Percentiles rank a stretch among this genome's conserved stretches.
These are phyloP conservation scores for Aspergillus puulaauensis DNA, from an alignment of 2,329 filamentous ascomycete genomes.

Conservation along the genomic window DNA sequence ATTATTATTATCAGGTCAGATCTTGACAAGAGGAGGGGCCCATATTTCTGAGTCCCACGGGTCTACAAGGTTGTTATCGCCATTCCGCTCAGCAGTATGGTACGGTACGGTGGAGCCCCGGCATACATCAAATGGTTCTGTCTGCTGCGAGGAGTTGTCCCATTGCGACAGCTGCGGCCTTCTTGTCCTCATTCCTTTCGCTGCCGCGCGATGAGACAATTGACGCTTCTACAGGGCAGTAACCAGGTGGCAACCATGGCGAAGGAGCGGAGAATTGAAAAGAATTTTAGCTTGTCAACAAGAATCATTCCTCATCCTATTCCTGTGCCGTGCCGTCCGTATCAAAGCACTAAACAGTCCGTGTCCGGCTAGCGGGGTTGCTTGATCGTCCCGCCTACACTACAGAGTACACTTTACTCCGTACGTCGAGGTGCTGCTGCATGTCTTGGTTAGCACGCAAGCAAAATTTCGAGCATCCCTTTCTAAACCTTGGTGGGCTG, in stretches of 20 bases:
- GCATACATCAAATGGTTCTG: conserved; percentile 2
- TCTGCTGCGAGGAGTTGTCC: conserved; percentile 9
- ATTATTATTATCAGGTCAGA: conserved; percentile 17
- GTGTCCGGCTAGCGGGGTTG: conserved; percentile 5
- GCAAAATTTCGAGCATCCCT: not conserved
- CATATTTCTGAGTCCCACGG: conserved; percentile 15
- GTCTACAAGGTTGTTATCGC: conserved; percentile 10
- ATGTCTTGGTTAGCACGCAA: not conserved
- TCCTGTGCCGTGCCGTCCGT: conserved; percentile 12
- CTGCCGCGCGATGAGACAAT: not conserved
- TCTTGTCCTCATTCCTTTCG: not conserved
- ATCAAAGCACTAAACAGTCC: conserved; percentile 8
- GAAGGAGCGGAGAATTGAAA: conserved; percentile 1
- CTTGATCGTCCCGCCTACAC: not conserved
- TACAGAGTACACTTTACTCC: too few species aligned
- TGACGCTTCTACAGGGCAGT: not conserved
- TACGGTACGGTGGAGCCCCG: conserved; percentile 20
- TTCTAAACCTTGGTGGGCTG: not conserved
- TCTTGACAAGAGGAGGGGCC: conserved; percentile 10
- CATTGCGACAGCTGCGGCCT: not conserved
- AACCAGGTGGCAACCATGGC: conserved; percentile 12
- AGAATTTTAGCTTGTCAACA: conserved; percentile 13
- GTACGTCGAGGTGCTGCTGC: not conserved
- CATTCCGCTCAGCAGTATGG: conserved; percentile 10
- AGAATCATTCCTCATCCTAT: not conserved